phyloP scores from a whole-genome alignment of 306 rosid genomes.

The Quercus aquifolioides region DNA sequence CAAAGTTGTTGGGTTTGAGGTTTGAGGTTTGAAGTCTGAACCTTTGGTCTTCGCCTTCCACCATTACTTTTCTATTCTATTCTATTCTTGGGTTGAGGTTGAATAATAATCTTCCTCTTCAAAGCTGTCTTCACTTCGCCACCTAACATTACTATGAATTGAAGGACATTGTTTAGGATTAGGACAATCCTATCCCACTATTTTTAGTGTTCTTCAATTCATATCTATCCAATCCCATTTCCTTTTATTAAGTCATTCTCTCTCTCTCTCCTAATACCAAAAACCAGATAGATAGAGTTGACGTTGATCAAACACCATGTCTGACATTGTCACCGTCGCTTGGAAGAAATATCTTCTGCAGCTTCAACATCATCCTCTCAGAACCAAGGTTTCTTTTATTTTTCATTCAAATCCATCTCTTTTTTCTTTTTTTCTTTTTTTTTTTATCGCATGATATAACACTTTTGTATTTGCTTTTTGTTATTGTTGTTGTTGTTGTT shows the following conservation, averaged over 20 bases:
- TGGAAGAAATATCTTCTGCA: slow-evolving; percentile 65
- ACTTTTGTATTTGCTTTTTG: not conserved
- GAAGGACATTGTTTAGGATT: not conserved
- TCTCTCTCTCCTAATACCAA: slow-evolving; percentile 6
- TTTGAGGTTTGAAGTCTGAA: too few species aligned
- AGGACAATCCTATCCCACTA: not conserved
- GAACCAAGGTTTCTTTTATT: slow-evolving; percentile 68
- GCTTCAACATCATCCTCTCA: slow-evolving; percentile 80
- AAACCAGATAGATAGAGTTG: slow-evolving; percentile 5
- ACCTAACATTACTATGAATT: not conserved
- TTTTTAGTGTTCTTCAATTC: not conserved
- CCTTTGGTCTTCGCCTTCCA: too few species aligned
- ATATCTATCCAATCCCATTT: not conserved
- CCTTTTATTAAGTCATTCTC: not conserved
- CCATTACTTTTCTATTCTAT: too few species aligned
- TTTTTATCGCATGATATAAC: not conserved
- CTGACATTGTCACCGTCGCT: slow-evolving; percentile 57
- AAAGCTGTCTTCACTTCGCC: not conserved
- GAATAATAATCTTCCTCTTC: not conserved
- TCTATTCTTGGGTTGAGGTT: too few species aligned
- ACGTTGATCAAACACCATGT: slow-evolving; percentile 50
- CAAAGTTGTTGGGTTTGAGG: too few species aligned
- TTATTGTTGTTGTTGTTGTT: not conserved
- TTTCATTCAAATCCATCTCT: not conserved
- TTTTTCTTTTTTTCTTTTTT: not conserved